Base-by-base conservation (phyloP, 345 rosid species). In the Odontarrhena argentea region DNA sequence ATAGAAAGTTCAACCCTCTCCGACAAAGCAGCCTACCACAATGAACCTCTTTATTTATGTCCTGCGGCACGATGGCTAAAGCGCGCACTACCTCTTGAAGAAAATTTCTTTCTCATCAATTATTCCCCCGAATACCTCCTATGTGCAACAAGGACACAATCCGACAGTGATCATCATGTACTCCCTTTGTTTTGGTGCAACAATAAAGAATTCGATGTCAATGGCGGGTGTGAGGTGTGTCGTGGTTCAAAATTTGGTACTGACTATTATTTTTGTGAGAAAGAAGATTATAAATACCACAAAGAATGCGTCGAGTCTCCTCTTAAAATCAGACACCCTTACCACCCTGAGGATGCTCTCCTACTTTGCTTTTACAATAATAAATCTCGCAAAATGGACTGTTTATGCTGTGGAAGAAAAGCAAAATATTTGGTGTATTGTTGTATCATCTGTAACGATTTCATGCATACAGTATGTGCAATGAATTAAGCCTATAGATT, bases 291-390 rank as follows among this genome's bases (percentile, higher is more conserved):
- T 4, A 47, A 2, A 2, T 65, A 4, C 8, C 69, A 65, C 22
- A 65, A 40, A 51, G 59, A 51, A 11, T 66, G 53, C 1, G 62
- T 34, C 0, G 25, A 54, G 53, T 66, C 70, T 28, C 61, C 70
- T 2, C 3, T 0, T 0, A 0, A 43, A n/a, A 41, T 66, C n/a
- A 52, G 44, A 1, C 70, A 66, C 30, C 62, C 54, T 42, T 66
- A 15, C 7, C 25, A 66, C 3, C 53, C 45, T 7, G 2, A 43
- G 1, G 53, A 66, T 22, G 7, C 5, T 12, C 70, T 43, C 4
- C 6, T 30, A 22, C 34, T 42, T 22, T 52, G 6, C 2, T 10
- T 2, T 38, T 0, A 1, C 1, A 0, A 0, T 7, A 0, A 0
- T 7, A 0, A 0, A 0, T 3, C 3, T 26, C 3, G 0, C 9